A percentile compares a stretch with the other conserved stretches of the same genome.
phyloP scores from a whole-genome alignment of 2,329 filamentous ascomycete genomes.

The Colletotrichum truncatum region DNA sequence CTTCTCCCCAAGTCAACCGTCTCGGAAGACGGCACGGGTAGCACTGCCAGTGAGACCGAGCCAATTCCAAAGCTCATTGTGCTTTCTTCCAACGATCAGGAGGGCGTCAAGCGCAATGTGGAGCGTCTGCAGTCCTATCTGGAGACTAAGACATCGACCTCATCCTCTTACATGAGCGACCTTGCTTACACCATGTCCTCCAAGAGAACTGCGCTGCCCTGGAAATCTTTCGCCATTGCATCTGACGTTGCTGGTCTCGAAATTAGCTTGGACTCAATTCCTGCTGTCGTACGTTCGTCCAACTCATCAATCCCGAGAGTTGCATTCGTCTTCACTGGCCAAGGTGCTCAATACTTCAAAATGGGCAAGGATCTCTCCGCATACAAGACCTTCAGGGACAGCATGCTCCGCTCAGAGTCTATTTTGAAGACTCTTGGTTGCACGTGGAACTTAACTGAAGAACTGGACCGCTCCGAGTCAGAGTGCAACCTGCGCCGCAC shows the following conservation, averaged over 20 bases:
- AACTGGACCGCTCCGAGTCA: slow-evolving; percentile 33
- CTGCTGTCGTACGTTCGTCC: slow-evolving; percentile 35
- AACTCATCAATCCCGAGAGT: slow-evolving; percentile 40
- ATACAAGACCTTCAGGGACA: slow-evolving; percentile 52
- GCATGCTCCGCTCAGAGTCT: slow-evolving; percentile 29
- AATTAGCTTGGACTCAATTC: slow-evolving; percentile 35
- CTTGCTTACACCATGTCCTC: slow-evolving; percentile 56
- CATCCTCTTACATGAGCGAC: slow-evolving; percentile 43
- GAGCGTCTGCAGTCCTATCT: slow-evolving; percentile 47
- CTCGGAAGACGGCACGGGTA: slow-evolving; percentile 6
- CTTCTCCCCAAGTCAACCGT: neutral
- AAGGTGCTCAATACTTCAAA: slow-evolving; percentile 51
- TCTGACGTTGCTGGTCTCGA: slow-evolving; percentile 39
- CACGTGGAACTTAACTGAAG: slow-evolving; percentile 35
- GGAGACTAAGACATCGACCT: slow-evolving; percentile 48
- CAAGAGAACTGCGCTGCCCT: slow-evolving; percentile 54
- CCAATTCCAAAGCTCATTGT: slow-evolving; percentile 48
- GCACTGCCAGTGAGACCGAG: neutral
- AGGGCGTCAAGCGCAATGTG: slow-evolving; percentile 45
- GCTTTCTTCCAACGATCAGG: slow-evolving; percentile 48
- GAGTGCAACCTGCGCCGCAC: slow-evolving; percentile 36
- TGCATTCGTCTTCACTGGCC: slow-evolving; percentile 54
- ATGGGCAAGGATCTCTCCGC: slow-evolving; percentile 53
- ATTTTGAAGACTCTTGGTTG: slow-evolving; percentile 32
- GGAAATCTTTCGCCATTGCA: slow-evolving; percentile 50